These are phyloP conservation scores for Aristolochia contorta DNA, from an alignment of 164 flowering plant genomes.

Conservation along the genomic window DNA sequence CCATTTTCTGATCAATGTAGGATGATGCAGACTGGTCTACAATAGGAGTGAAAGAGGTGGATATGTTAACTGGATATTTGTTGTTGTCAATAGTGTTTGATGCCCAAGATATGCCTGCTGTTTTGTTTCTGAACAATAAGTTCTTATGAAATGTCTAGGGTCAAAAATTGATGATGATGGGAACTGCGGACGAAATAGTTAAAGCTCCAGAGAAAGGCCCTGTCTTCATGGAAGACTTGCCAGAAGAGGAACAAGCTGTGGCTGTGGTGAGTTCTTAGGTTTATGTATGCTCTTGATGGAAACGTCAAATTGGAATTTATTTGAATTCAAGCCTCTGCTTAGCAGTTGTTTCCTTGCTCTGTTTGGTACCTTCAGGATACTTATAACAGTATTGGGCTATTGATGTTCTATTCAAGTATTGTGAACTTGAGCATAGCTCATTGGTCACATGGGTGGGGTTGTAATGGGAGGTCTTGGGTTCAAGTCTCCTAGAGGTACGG, in stretches of 20 bases:
- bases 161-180: slow-evolving; percentile 99
- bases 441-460: too few relatives aligned
- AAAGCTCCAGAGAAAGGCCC: slow-evolving; percentile 94
- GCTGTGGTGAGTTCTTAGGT: slow-evolving; percentile 43
- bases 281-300: background rate
- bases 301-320: background rate
- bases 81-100: too few relatives aligned
- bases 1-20: slow-evolving; percentile 26
- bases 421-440: too few relatives aligned
- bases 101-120: background rate
- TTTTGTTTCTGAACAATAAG: background rate
- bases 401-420: too few relatives aligned
- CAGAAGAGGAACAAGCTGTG: slow-evolving; percentile 85
- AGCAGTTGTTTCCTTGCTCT: too few relatives aligned
- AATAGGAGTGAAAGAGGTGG: slow-evolving; percentile 79
- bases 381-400: too few relatives aligned
- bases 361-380: too few relatives aligned
- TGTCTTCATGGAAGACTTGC: slow-evolving; percentile 88
- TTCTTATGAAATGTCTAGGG: slow-evolving; percentile 37
- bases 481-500: too few relatives aligned
- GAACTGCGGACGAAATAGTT: slow-evolving; percentile 89
- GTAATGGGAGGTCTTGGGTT: too few relatives aligned
- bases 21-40: slow-evolving; percentile 96
- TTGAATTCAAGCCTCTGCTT: background rate
- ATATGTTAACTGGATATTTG: background rate